Percentiles rank a stretch among this genome's conserved stretches.
phyloP scores from a whole-genome alignment of 2,329 filamentous ascomycete species.

The Grosmannia clavigera region DNA sequence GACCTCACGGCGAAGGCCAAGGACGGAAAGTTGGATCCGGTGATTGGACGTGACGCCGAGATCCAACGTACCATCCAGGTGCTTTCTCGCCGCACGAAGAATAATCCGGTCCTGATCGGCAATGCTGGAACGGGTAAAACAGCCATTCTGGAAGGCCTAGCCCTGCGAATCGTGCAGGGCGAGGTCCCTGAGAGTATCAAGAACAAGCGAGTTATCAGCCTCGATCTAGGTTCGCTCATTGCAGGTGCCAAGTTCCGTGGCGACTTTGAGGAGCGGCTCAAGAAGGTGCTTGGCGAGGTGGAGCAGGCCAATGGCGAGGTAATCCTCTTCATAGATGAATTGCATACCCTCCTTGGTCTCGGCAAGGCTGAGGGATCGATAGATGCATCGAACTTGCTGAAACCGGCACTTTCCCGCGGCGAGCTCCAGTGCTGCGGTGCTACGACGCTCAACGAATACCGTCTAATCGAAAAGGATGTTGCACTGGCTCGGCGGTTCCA shows the following conservation, averaged over 20 bases:
- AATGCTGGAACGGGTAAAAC: slow-evolving; percentile 89
- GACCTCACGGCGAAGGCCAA: slow-evolving; percentile 78
- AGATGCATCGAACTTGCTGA: slow-evolving; percentile 88
- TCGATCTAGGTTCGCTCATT: slow-evolving; percentile 87
- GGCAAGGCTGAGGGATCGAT: slow-evolving; percentile 95
- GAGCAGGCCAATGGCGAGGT: slow-evolving; percentile 79
- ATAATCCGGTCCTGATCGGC: slow-evolving; percentile 90
- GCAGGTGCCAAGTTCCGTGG: slow-evolving; percentile 92
- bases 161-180: slow-evolving; percentile 77
- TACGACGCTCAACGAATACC: slow-evolving; percentile 85
- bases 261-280: slow-evolving; percentile 90
- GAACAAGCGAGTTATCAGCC: slow-evolving; percentile 75
- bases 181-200: slow-evolving; percentile 95
- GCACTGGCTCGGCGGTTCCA: slow-evolving; percentile 88
- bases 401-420: slow-evolving; percentile 83
- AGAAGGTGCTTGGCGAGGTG: slow-evolving; percentile 83
- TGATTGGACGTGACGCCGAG: slow-evolving; percentile 84
- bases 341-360: slow-evolving; percentile 81
- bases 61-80: slow-evolving; percentile 94
- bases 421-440: slow-evolving; percentile 93
- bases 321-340: slow-evolving; percentile 89
- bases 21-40: slow-evolving; percentile 85
- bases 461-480: slow-evolving; percentile 89
- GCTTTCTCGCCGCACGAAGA: slow-evolving; percentile 83
- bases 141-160: slow-evolving; percentile 80